These are phyloP conservation scores for Gossypium turneri DNA, from an alignment of 345 rosid species.

Conservation along the genomic window DNA sequence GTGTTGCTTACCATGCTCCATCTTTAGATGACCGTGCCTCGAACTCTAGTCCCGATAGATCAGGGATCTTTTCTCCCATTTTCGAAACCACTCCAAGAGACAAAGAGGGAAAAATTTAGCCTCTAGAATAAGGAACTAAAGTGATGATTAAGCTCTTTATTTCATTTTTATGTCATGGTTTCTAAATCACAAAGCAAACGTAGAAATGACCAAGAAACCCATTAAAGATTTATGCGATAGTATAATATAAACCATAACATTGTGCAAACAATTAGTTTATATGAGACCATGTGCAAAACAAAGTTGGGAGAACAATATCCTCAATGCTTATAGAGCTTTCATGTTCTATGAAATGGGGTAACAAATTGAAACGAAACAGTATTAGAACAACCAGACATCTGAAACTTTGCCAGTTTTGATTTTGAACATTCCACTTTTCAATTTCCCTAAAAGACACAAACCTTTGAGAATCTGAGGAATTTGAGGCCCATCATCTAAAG, in stretches of 20 bases:
- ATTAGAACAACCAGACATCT: not conserved
- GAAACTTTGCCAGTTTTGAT: not conserved
- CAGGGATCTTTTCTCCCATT: conserved; percentile 32
- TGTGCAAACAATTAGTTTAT: not conserved
- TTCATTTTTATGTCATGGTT: not conserved
- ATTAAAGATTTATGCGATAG: not conserved
- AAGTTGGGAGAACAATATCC: not conserved
- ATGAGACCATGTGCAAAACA: not conserved
- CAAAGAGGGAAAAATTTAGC: not conserved
- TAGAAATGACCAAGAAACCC: not conserved
- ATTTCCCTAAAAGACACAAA: conserved; percentile 13
- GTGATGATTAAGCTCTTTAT: not conserved
- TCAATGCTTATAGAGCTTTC: not conserved
- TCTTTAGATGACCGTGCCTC: conserved; percentile 75
- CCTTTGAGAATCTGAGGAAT: conserved; percentile 36
- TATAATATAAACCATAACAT: not conserved
- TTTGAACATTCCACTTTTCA: not conserved
- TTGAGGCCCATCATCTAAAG: conserved; percentile 26
- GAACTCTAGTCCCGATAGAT: conserved; percentile 42
- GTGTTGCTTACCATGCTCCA: conserved; percentile 53
- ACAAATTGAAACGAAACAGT: not conserved
- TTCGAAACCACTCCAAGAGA: conserved; percentile 6
- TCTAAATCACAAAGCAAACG: not conserved
- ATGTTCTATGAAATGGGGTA: not conserved
- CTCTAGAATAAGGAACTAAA: not conserved